phyloP scores from a whole-genome alignment of 2,329 filamentous ascomycete species.

The Alternaria ethzedia region DNA sequence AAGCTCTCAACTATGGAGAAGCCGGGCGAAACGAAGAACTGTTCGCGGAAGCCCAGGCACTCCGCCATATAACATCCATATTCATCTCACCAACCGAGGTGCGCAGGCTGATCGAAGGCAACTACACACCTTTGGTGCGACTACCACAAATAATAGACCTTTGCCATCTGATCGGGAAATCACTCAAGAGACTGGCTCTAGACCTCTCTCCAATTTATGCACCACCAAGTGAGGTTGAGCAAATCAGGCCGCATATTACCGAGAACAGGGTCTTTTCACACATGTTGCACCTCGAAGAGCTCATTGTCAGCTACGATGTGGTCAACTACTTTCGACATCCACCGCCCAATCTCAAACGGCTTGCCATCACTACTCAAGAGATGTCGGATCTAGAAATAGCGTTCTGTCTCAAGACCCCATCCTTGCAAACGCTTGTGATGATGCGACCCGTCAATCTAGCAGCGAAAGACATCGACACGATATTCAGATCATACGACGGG shows the following conservation, averaged over 20 bases:
- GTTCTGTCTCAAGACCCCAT: slow-evolving; percentile 26
- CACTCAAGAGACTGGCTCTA: slow-evolving; percentile 31
- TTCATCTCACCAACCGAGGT: slow-evolving; percentile 29
- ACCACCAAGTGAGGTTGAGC: slow-evolving; percentile 13
- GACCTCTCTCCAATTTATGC: slow-evolving; percentile 28
- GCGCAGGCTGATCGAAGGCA: neutral
- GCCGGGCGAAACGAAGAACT: slow-evolving; percentile 24
- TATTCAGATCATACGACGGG: slow-evolving; percentile 29
- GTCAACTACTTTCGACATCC: slow-evolving; percentile 29
- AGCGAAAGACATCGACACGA: slow-evolving; percentile 20
- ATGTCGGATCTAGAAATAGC: slow-evolving; percentile 14
- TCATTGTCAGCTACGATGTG: slow-evolving; percentile 31
- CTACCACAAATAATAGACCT: slow-evolving; percentile 35
- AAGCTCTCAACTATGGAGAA: slow-evolving; percentile 27
- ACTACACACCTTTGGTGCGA: slow-evolving; percentile 22
- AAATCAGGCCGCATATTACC: slow-evolving; percentile 12
- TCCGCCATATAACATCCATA: slow-evolving; percentile 22
- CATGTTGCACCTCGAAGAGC: slow-evolving; percentile 35
- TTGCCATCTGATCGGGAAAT: slow-evolving; percentile 19
- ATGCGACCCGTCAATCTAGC: slow-evolving; percentile 21
- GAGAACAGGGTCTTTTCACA: slow-evolving; percentile 28
- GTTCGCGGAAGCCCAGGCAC: slow-evolving; percentile 20
- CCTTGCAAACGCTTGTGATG: slow-evolving; percentile 26
- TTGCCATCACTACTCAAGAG: slow-evolving; percentile 31
- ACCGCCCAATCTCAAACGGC: slow-evolving; percentile 33